phyloP scores from a whole-genome alignment of 169 alveolate species.

The Hammondia hammondi region DNA sequence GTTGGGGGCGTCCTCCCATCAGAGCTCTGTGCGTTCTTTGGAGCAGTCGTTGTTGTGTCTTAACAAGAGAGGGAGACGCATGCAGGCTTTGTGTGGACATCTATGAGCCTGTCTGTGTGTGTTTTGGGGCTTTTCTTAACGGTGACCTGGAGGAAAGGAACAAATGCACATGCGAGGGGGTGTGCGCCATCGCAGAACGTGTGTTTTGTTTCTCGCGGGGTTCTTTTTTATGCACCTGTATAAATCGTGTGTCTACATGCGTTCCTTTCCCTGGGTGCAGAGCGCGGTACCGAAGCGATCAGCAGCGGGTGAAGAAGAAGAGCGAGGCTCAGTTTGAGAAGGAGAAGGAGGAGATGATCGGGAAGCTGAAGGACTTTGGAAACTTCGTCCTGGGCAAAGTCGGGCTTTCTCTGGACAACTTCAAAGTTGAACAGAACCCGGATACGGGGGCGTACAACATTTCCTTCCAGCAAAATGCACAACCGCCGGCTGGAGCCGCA shows the following conservation, averaged over 20 bases:
- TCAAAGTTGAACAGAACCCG: slow-evolving; percentile 92
- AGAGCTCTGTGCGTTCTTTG: too few species aligned
- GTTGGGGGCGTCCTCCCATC: too few species aligned
- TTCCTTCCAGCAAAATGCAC: slow-evolving; percentile 87
- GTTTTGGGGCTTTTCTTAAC: too few species aligned
- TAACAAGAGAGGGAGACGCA: too few species aligned
- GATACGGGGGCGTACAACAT: slow-evolving; percentile 93
- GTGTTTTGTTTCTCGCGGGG: not conserved
- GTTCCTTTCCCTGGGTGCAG: slow-evolving; percentile 57
- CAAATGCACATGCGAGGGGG: too few species aligned
- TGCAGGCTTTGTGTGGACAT: too few species aligned
- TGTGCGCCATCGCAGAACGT: too few species aligned
- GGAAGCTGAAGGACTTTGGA: slow-evolving; percentile 93
- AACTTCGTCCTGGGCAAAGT: slow-evolving; percentile 93
- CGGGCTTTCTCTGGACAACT: slow-evolving; percentile 93
- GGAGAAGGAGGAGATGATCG: slow-evolving; percentile 94
- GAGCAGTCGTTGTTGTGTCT: too few species aligned
- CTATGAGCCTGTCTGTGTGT: too few species aligned
- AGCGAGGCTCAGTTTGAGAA: slow-evolving; percentile 84
- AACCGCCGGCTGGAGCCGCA: not conserved
- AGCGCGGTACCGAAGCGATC: slow-evolving; percentile 56
- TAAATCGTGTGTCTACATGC: too few species aligned
- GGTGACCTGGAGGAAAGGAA: too few species aligned
- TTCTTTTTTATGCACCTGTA: not conserved
- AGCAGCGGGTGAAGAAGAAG: slow-evolving; percentile 59